A percentile compares a stretch with the other conserved stretches of the same genome.
These are phyloP conservation scores for Cichorium intybus DNA, from an alignment of 140 eudicot genomes.

Conservation along the genomic window DNA sequence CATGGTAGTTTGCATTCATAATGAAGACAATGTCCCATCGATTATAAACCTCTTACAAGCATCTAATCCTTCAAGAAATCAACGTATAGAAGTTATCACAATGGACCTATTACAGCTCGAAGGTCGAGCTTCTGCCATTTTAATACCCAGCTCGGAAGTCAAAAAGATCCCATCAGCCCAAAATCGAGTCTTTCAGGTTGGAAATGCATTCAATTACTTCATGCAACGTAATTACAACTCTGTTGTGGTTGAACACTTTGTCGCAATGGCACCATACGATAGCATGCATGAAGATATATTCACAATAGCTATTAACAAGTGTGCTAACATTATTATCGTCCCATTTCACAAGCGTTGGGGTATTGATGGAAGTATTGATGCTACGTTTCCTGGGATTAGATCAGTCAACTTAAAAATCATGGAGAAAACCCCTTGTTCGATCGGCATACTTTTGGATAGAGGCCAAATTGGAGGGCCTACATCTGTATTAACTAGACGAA, in stretches of 20 bases:
- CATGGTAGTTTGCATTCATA: slow-evolving; percentile 52
- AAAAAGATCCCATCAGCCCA: slow-evolving; percentile 20
- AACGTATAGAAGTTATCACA: slow-evolving; percentile 33
- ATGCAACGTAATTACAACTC: slow-evolving; percentile 25
- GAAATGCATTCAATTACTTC: slow-evolving; percentile 36
- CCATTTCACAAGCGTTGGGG: slow-evolving; percentile 64
- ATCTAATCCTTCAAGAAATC: slow-evolving; percentile 31
- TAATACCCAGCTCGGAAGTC: slow-evolving; percentile 22
- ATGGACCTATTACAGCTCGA: slow-evolving; percentile 47
- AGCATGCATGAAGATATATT: slow-evolving; percentile 62
- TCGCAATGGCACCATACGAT: slow-evolving; percentile 52
- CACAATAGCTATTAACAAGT: slow-evolving; percentile 48
- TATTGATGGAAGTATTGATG: slow-evolving; percentile 42
- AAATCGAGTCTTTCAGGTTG: slow-evolving; percentile 17
- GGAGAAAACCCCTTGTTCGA: slow-evolving; percentile 56
- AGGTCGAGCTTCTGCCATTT: slow-evolving; percentile 50
- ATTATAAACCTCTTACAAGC: slow-evolving; percentile 45
- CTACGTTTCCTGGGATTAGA: slow-evolving; percentile 36
- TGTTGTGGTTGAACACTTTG: slow-evolving; percentile 33
- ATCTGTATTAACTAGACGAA: slow-evolving; percentile 22
- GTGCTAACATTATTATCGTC: slow-evolving; percentile 43
- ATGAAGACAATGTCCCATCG: slow-evolving; percentile 45
- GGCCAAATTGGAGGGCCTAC: slow-evolving; percentile 26
- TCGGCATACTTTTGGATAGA: slow-evolving; percentile 58
- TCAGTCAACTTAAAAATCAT: slow-evolving; percentile 46